Evolutionary conservation across 768 basidiomycete species (phyloP), one percentile per base, ranked within the genome.

Genomic region (Punctularia strigosozonata): DNA sequence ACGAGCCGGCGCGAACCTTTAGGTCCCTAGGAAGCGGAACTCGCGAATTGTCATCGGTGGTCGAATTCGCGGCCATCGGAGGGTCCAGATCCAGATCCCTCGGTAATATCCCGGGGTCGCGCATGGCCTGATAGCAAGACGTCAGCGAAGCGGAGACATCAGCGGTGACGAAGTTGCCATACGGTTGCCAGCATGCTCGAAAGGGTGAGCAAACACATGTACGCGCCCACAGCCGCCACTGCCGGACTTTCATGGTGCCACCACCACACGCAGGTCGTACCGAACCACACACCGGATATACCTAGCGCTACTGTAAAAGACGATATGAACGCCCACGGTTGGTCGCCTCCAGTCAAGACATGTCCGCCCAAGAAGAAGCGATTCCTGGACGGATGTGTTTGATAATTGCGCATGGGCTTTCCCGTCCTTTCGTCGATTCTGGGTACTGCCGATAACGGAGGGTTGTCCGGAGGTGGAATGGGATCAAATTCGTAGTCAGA

Each of bases 21-120:
- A 97, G 63, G 55, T 90, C 87, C 40, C 86, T 69, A 19, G 88
- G 85, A 56, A 86, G 65, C 1, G 89, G 87, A 23, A 65, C 68
- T 24, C 68, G 73, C 26, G 68, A 44, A 22, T 62, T 73, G 31
- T 71, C 78, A 47, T 86, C 81, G 6, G 75, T 75, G 36, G 77
- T 75, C 23, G 70, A 75, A 25, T 50, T 65, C 15, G 71, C 60
- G 13, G 80, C 74, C 48, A 78, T 75, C 6, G 89, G 90, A 0
- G 91, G 91, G 44, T 87, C 75, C 12, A 71, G 80, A 61, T 98
- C 94, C 22, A 97, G 57, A 53, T 84, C 66, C 4, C 92, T 74
- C 10, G 94, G 94, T 18, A 98, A 58, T 38, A 97, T 90, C 8
- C 94, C 94, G 37, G 87, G 82, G 51, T 92, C 85, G 22, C 72